Conservation (phyloP, 2,329 filamentous ascomycete genomes). For the Aspergillus piperis region DNA sequence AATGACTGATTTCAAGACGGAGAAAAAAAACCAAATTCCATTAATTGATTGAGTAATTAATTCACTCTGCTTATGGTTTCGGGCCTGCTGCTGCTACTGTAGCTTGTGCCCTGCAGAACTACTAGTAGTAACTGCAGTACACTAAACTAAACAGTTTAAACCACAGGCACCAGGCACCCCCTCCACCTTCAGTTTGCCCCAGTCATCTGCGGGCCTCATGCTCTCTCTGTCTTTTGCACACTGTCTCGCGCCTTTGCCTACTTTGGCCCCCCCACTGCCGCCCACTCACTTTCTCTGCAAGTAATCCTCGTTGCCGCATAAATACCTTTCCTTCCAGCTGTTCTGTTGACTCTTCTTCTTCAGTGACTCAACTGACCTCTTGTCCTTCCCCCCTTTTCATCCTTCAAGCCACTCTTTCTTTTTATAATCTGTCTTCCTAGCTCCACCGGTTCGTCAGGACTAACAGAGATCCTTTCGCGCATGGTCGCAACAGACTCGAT, state of each 20-base stretch:
- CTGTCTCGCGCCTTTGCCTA: background rate
- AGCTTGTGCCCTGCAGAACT: background rate
- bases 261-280: background rate
- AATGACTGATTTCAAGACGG: too few relatives aligned
- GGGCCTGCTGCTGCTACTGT: background rate
- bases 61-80: background rate
- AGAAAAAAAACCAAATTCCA: too few relatives aligned
- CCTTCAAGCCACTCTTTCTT: background rate
- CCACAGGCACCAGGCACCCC: slow-evolving; percentile 10
- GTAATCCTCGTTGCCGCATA: background rate
- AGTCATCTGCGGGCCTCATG: slow-evolving; percentile 5
- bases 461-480: background rate
- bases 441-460: background rate
- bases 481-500: background rate
- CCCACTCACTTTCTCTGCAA: background rate
- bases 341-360: background rate
- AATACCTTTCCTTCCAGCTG: background rate
- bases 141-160: background rate
- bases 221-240: background rate
- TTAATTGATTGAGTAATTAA: background rate
- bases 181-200: background rate
- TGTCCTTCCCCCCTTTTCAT: background rate
- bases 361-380: background rate
- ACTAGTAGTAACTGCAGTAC: too few relatives aligned
- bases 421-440: background rate